Evolutionary conservation across 1,139 yeast genomes (phyloP).

Genomic region (Taphrina communis): DNA sequence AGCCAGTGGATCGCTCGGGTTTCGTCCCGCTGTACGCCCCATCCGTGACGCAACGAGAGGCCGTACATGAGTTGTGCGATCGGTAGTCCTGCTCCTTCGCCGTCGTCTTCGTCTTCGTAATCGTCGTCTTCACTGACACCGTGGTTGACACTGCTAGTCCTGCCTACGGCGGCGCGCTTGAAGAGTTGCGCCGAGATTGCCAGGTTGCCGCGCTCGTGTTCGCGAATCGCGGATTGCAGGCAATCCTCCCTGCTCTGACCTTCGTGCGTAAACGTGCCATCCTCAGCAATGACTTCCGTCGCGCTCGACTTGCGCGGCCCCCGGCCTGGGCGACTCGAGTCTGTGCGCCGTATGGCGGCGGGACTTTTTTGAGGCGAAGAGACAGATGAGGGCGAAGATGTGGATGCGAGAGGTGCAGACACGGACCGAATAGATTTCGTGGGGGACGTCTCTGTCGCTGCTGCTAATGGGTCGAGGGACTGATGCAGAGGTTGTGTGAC

Average conservation of each 20-base stretch:
- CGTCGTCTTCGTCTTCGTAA: too few species aligned
- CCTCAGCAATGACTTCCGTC: slow-evolving; percentile 8
- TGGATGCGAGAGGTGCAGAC: neutral
- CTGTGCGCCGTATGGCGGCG: neutral
- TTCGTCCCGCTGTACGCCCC: slow-evolving; percentile 71
- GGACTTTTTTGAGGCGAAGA: neutral
- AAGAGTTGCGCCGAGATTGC: slow-evolving; percentile 74
- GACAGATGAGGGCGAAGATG: neutral
- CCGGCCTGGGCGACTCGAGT: slow-evolving; percentile 1
- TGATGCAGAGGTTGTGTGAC: neutral
- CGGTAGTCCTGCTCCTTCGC: slow-evolving; percentile 57
- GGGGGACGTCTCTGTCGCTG: neutral
- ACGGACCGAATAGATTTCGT: neutral
- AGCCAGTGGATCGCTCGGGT: slow-evolving; percentile 68
- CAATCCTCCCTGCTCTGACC: slow-evolving; percentile 22
- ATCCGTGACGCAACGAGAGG: slow-evolving; percentile 69
- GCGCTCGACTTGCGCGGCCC: neutral
- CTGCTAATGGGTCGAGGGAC: neutral
- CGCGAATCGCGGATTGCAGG: slow-evolving; percentile 56
- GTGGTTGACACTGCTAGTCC: too few species aligned
- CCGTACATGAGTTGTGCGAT: slow-evolving; percentile 78
- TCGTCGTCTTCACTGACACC: too few species aligned
- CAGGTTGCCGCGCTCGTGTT: slow-evolving; percentile 65
- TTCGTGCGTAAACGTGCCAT: slow-evolving; percentile 10
- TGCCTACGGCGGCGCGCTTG: slow-evolving; percentile 61